Evolutionary conservation across 257 asterid species (phyloP).

Genomic region (Thymus quinquecostatus): DNA sequence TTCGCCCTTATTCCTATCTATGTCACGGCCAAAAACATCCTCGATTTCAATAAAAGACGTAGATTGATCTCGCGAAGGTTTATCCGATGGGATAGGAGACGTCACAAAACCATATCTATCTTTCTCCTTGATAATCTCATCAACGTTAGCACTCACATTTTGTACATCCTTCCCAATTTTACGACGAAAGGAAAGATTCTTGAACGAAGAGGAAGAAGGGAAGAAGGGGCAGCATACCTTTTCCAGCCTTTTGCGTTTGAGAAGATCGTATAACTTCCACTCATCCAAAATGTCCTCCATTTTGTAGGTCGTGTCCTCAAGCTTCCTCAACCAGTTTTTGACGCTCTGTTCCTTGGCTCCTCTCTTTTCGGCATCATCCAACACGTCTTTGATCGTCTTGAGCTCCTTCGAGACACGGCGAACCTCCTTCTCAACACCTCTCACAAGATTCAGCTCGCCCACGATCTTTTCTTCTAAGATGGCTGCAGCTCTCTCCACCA

Average conservation of each 20-base stretch:
- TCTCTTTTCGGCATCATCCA: too few species aligned
- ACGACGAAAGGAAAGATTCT: neutral
- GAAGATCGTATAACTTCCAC: neutral
- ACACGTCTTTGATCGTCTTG: too few species aligned
- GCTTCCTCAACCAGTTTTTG: neutral
- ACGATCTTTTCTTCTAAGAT: too few species aligned
- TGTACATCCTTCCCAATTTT: neutral
- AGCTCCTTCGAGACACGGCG: too few species aligned
- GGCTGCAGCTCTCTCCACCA: too few species aligned
- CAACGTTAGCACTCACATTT: neutral
- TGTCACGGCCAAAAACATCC: neutral
- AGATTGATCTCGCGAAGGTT: neutral
- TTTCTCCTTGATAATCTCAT: neutral
- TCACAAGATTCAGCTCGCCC: too few species aligned
- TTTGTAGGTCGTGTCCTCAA: neutral
- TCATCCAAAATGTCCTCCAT: conserved; percentile 35
- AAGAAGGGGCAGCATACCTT: too few species aligned
- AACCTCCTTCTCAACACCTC: too few species aligned
- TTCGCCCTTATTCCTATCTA: neutral
- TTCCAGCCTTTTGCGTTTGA: too few species aligned
- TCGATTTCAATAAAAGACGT: neutral
- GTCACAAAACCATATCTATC: neutral
- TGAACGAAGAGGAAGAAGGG: too few species aligned
- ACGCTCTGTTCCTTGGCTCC: neutral
- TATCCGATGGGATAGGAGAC: neutral